phyloP scores from a whole-genome alignment of 2,329 filamentous ascomycete genomes.

The Verticillium klebahnii region DNA sequence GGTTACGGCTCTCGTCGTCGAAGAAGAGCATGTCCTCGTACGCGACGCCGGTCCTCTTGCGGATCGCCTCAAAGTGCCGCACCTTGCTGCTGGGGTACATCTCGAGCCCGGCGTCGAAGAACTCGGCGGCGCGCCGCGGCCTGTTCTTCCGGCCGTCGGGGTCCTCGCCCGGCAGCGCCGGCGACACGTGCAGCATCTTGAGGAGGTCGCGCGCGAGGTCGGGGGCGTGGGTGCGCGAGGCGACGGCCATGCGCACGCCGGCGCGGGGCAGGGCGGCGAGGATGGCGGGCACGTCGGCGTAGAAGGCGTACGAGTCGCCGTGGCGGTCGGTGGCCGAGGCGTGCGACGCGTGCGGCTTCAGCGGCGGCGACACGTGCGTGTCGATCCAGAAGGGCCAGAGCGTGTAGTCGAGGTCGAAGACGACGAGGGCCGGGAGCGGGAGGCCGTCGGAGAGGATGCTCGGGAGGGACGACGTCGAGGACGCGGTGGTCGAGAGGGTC shows the following conservation, averaged over 20 bases:
- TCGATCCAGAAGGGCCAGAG: slow-evolving; percentile 99
- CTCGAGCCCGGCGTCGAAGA: slow-evolving; percentile 58
- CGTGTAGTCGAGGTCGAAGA: slow-evolving; percentile 97
- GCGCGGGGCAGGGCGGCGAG: slow-evolving; percentile 52
- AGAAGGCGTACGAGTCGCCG: slow-evolving; percentile 68
- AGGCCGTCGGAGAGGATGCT: slow-evolving; percentile 48
- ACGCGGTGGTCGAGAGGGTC: slow-evolving; percentile 16
- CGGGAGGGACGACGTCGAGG: slow-evolving; percentile 22
- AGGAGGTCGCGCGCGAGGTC: slow-evolving; percentile 76
- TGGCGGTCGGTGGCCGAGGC: slow-evolving; percentile 44
- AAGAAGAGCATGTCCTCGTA: slow-evolving; percentile 93
- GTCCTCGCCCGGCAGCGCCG: slow-evolving; percentile 18
- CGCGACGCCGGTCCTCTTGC: slow-evolving; percentile 63
- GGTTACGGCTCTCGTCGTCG: slow-evolving; percentile 84
- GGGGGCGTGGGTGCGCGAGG: slow-evolving; percentile 76
- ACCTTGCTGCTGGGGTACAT: slow-evolving; percentile 78
- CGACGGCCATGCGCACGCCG: slow-evolving; percentile 60
- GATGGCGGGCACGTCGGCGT: slow-evolving; percentile 62
- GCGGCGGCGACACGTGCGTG: slow-evolving; percentile 76
- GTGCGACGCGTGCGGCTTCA: slow-evolving; percentile 45
- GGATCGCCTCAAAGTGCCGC: slow-evolving; percentile 74
- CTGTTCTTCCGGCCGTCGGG: slow-evolving; percentile 21
- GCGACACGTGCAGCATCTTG: slow-evolving; percentile 60
- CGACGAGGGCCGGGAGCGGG: slow-evolving; percentile 76
- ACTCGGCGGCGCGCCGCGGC: slow-evolving; percentile 45